These are phyloP conservation scores for Colletotrichum karsti DNA, from an alignment of 2,329 filamentous ascomycete species.

Conservation along the genomic window DNA sequence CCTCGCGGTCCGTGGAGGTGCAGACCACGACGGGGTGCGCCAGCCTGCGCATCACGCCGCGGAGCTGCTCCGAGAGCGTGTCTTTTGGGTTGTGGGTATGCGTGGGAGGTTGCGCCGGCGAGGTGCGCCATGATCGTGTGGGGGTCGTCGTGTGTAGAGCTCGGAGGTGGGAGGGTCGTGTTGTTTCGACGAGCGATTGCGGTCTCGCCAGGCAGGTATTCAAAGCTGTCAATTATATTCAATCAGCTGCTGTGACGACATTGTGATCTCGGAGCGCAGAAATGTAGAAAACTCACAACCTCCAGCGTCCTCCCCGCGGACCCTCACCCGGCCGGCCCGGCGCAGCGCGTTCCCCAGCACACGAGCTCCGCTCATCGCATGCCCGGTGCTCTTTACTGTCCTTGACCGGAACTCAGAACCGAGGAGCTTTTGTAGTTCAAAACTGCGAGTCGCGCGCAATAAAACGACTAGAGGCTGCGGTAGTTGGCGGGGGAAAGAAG, in stretches of 20 bases:
- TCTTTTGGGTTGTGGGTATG: slow-evolving; percentile 39
- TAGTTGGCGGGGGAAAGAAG: too few species aligned
- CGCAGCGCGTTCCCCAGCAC: slow-evolving; percentile 28
- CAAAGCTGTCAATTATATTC: neutral
- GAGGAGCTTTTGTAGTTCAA: too few species aligned
- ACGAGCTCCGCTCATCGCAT: slow-evolving; percentile 41
- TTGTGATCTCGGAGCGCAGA: neutral
- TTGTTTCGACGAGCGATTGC: neutral
- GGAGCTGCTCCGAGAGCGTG: slow-evolving; percentile 52
- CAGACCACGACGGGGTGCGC: slow-evolving; percentile 65
- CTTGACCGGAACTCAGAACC: too few species aligned
- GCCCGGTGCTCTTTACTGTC: slow-evolving; percentile 6
- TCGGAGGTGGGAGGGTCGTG: neutral
- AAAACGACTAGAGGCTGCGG: too few species aligned
- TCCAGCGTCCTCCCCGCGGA: neutral
- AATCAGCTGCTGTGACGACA: too few species aligned
- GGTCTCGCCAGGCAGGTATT: neutral
- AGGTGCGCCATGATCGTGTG: slow-evolving; percentile 38
- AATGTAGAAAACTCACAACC: neutral
- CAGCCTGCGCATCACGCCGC: slow-evolving; percentile 61
- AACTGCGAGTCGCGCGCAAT: too few species aligned
- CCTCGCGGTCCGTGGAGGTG: slow-evolving; percentile 50
- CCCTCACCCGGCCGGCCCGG: slow-evolving; percentile 1
- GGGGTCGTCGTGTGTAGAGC: slow-evolving; percentile 4
- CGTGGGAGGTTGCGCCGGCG: slow-evolving; percentile 41